Conservation (phyloP, 306 rosid species). For the Gastrolobium bilobum region DNA sequence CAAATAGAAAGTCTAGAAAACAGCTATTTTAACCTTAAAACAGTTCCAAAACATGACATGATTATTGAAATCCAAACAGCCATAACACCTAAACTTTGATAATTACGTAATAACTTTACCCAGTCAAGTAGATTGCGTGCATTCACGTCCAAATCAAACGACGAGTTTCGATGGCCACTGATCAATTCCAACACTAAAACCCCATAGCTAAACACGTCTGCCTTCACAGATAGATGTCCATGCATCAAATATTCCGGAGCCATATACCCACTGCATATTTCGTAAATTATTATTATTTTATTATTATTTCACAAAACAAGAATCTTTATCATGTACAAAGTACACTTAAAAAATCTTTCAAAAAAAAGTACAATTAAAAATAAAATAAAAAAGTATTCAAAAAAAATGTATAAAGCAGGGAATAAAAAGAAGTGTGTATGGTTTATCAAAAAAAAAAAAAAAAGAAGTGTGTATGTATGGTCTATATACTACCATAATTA, state of each 20-base stretch:
- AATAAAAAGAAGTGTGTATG: too few relatives aligned
- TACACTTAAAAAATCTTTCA: too few relatives aligned
- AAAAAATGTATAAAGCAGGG: too few relatives aligned
- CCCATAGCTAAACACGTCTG: constrained; percentile 91
- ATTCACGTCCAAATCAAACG: constrained; percentile 23
- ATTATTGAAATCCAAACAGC: background rate
- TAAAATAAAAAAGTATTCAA: too few relatives aligned
- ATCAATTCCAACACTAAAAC: constrained; percentile 85
- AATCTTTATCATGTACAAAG: too few relatives aligned
- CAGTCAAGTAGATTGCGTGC: constrained; percentile 51
- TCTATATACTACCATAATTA: background rate
- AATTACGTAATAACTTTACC: constrained; percentile 36
- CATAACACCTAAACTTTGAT: background rate
- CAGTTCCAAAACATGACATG: too few relatives aligned
- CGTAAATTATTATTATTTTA: background rate
- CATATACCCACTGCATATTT: constrained; percentile 82
- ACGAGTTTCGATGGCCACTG: constrained; percentile 70
- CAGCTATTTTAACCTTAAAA: too few relatives aligned
- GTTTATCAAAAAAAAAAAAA: too few relatives aligned
- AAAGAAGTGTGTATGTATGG: too few relatives aligned
- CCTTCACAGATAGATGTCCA: constrained; percentile 76
- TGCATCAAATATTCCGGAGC: constrained; percentile 94
- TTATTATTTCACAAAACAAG: background rate
- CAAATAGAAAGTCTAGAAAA: too few relatives aligned
- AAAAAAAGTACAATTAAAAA: too few relatives aligned